A percentile compares a stretch with the other conserved stretches of the same genome.
phyloP scores from a whole-genome alignment of 768 basidiomycete genomes.

The Serendipita indica region DNA sequence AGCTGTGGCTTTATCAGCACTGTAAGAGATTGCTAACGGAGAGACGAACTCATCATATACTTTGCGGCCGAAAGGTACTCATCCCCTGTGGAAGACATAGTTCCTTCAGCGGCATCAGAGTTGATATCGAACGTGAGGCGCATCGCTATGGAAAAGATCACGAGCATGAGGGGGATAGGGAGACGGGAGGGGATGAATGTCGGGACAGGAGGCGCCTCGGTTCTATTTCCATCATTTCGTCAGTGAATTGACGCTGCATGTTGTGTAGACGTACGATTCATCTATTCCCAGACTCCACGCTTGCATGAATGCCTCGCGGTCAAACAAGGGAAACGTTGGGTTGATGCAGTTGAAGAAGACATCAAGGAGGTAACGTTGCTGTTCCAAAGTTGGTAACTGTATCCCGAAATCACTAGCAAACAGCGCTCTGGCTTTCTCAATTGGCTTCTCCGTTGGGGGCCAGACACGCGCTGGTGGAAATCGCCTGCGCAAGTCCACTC shows the following conservation, averaged over 20 bases:
- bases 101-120: slow-evolving; percentile 25
- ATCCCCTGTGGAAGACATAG: slow-evolving; percentile 79
- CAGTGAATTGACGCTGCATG: neutral
- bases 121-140: slow-evolving; percentile 45
- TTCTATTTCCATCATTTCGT: neutral
- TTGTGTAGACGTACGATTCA: slow-evolving; percentile 25
- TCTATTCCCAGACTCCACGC: slow-evolving; percentile 20
- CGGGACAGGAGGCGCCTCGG: slow-evolving; percentile 7
- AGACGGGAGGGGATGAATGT: slow-evolving; percentile 19
- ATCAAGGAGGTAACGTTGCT: slow-evolving; percentile 55
- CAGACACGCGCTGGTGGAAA: slow-evolving; percentile 84
- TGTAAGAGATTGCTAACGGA: neutral
- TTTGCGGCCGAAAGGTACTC: slow-evolving; percentile 55
- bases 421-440: slow-evolving; percentile 13
- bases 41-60: slow-evolving; percentile 29
- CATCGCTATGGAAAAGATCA: slow-evolving; percentile 74
- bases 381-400: slow-evolving; percentile 38
- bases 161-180: slow-evolving; percentile 54
- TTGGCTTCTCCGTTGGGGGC: slow-evolving; percentile 41
- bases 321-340: slow-evolving; percentile 58
- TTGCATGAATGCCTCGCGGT: slow-evolving; percentile 48
- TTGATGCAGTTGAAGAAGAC: slow-evolving; percentile 77
- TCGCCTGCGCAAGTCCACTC: slow-evolving; percentile 21
- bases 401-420: slow-evolving; percentile 17
- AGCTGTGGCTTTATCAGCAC: neutral